Evolutionary conservation across 2,329 filamentous ascomycete genomes (phyloP).

Genomic region (Cercospora janseana): DNA sequence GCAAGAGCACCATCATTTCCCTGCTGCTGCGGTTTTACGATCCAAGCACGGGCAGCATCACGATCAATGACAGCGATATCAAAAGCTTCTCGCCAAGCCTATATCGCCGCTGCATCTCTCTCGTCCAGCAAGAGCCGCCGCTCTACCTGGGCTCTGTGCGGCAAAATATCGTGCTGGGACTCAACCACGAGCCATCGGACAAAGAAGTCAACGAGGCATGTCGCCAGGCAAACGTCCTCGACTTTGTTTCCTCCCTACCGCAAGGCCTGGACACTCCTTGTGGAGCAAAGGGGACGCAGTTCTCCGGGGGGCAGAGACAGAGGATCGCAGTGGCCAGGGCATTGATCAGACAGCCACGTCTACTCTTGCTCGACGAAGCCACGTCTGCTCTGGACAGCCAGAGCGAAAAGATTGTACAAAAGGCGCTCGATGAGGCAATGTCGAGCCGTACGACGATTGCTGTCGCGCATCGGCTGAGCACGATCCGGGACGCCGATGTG

Average conservation of each 20-base stretch:
- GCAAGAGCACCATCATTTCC: constrained; percentile 48
- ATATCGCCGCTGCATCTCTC: constrained; percentile 45
- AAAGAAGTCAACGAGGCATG: constrained; percentile 49
- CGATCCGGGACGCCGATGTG: constrained; percentile 38
- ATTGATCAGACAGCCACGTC: constrained; percentile 51
- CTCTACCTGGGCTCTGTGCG: constrained; percentile 46
- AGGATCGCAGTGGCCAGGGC: constrained; percentile 56
- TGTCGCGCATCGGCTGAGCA: constrained; percentile 42
- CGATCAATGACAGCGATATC: constrained; percentile 58
- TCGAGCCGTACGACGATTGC: constrained; percentile 40
- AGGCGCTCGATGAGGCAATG: constrained; percentile 58
- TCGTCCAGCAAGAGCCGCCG: constrained; percentile 49
- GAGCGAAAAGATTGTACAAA: constrained; percentile 64
- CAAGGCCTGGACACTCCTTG: constrained; percentile 51
- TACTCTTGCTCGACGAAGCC: constrained; percentile 60
- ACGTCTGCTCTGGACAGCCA: constrained; percentile 62
- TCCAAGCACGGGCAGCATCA: constrained; percentile 41
- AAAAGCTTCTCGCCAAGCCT: constrained; percentile 37
- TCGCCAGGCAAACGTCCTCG: constrained; percentile 52
- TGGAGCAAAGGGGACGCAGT: constrained; percentile 48
- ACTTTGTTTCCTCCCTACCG: constrained; percentile 53
- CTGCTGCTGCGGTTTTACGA: constrained; percentile 51
- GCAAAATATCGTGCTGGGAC: constrained; percentile 39
- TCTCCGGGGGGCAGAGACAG: constrained; percentile 57
- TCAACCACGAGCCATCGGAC: constrained; percentile 39